Evolutionary conservation across 768 basidiomycete genomes (phyloP).

Genomic region (Kwoniella europaea): DNA sequence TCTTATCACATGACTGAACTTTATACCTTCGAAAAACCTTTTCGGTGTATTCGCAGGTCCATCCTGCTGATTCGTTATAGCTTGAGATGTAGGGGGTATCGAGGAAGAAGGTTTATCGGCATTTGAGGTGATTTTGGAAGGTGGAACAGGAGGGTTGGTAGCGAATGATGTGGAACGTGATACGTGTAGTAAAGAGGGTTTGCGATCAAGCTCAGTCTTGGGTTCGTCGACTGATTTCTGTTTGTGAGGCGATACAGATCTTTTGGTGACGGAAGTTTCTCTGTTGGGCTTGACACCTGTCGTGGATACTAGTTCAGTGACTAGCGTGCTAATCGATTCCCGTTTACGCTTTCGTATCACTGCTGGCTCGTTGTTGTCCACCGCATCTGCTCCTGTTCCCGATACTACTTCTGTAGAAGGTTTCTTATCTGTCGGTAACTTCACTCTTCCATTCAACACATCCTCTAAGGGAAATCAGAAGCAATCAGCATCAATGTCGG

Average conservation of each 20-base stretch:
- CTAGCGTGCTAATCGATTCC: constrained; percentile 38
- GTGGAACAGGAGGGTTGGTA: constrained; percentile 5
- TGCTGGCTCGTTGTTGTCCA: constrained; percentile 40
- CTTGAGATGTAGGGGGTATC: constrained; percentile 8
- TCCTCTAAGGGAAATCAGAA: constrained; percentile 28
- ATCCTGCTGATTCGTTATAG: neutral
- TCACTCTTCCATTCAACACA: constrained; percentile 36
- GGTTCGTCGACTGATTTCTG: neutral
- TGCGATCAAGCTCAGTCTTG: constrained; percentile 10
- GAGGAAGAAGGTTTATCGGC: constrained; percentile 3
- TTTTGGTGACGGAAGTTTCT: neutral
- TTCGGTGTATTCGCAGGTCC: neutral
- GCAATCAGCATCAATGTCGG: neutral
- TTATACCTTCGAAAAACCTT: constrained; percentile 45
- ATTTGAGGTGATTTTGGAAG: neutral
- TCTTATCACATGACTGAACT: constrained; percentile 43
- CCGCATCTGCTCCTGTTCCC: neutral
- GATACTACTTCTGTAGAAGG: constrained; percentile 19
- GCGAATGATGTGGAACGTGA: constrained; percentile 47
- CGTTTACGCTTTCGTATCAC: constrained; percentile 44
- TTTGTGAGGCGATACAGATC: neutral
- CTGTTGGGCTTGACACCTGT: constrained; percentile 7
- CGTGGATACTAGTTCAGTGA: constrained; percentile 49
- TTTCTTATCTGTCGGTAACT: constrained; percentile 7
- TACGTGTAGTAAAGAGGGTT: constrained; percentile 44